These are phyloP conservation scores for Pyrus communis DNA, from an alignment of 306 rosid species.

Conservation along the genomic window DNA sequence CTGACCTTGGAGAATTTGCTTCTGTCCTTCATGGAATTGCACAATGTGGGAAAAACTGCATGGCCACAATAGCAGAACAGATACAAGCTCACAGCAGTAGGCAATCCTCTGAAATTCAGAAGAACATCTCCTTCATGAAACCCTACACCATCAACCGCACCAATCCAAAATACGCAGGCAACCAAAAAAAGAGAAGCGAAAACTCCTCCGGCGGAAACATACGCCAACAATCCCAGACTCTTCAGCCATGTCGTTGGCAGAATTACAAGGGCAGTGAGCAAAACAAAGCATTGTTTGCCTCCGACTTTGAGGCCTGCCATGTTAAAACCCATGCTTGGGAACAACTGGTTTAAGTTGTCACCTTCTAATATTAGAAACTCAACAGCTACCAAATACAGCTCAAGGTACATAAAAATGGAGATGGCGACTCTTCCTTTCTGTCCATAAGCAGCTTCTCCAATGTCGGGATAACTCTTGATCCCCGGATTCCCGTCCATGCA, in stretches of 20 bases:
- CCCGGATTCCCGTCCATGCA: slow-evolving; percentile 43
- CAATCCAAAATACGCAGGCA: slow-evolving; percentile 43
- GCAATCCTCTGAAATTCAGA: slow-evolving; percentile 27
- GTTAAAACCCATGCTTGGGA: slow-evolving; percentile 35
- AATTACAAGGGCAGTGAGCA: slow-evolving; percentile 37
- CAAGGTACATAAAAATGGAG: slow-evolving; percentile 38
- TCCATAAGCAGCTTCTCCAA: slow-evolving; percentile 59
- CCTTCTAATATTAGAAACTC: slow-evolving; percentile 66
- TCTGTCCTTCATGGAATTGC: slow-evolving; percentile 54
- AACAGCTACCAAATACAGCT: slow-evolving; percentile 44
- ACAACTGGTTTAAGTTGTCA: slow-evolving; percentile 50
- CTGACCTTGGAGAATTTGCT: slow-evolving; percentile 51
- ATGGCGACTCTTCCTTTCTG: slow-evolving; percentile 38
- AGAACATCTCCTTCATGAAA: slow-evolving; percentile 30
- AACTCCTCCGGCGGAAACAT: slow-evolving; percentile 64
- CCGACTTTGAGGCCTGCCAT: slow-evolving; percentile 23
- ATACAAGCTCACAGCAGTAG: slow-evolving; percentile 46
- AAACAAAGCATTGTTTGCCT: slow-evolving; percentile 37
- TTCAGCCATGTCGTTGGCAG: slow-evolving; percentile 72
- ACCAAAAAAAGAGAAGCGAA: slow-evolving; percentile 40
- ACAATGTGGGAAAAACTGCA: slow-evolving; percentile 54
- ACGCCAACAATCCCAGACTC: slow-evolving; percentile 46
- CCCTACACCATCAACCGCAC: slow-evolving; percentile 51
- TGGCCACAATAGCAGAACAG: slow-evolving; percentile 57
- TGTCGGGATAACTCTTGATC: slow-evolving; percentile 52